Conservation (phyloP, 192 early-diverging fungal genomes). For the Thamnidium elegans region DNA sequence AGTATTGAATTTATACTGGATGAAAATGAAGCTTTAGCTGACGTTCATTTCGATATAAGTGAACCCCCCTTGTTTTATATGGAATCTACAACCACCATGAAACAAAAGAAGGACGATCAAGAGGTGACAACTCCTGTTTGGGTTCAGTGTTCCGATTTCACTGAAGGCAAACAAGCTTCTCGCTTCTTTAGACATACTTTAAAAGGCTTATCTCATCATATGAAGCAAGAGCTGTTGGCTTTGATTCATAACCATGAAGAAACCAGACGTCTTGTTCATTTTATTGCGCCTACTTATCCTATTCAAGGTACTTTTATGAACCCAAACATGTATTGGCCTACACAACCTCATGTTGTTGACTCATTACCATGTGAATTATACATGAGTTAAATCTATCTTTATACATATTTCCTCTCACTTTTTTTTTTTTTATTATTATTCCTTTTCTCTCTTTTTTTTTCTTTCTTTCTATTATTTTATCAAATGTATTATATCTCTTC, state of each 20-base stretch:
- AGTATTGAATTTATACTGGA: constrained; percentile 46
- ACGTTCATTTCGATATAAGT: constrained; percentile 52
- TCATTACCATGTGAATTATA: constrained; percentile 9
- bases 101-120: background rate
- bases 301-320: background rate
- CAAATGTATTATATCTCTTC: background rate
- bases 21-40: constrained; percentile 38
- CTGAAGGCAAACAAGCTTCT: constrained; percentile 59
- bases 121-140: constrained; percentile 24
- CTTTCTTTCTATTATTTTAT: background rate
- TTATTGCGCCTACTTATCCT: constrained; percentile 3
- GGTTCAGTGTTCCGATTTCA: constrained; percentile 62
- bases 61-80: constrained; percentile 57
- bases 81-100: constrained; percentile 39
- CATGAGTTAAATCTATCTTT: constrained; percentile 1
- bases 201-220: constrained; percentile 37
- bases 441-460: background rate
- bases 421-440: background rate
- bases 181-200: constrained; percentile 49
- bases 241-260: constrained; percentile 22
- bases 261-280: constrained; percentile 20
- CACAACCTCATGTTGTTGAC: background rate
- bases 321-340: background rate
- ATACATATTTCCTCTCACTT: background rate
- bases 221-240: constrained; percentile 26